These are phyloP conservation scores for Lichtheimia ornata DNA, from an alignment of 371 early-diverging fungal genomes.

Conservation along the genomic window DNA sequence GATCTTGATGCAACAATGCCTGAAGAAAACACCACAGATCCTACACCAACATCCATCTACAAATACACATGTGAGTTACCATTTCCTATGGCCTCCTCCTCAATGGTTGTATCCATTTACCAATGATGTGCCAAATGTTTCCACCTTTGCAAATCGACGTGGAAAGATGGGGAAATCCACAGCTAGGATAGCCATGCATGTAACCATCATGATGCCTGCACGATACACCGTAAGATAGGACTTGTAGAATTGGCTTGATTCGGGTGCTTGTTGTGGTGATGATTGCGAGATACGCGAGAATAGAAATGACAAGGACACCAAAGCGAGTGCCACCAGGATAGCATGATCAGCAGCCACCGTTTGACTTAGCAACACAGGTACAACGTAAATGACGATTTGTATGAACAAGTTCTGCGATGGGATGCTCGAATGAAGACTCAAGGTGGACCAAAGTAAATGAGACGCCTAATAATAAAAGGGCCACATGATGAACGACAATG, in stretches of 20 bases:
- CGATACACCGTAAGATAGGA: constrained; percentile 72
- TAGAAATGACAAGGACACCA: constrained; percentile 15
- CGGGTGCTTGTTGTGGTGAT: constrained; percentile 15
- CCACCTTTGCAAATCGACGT: constrained; percentile 88
- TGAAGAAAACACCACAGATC: constrained; percentile 80
- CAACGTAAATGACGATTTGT: constrained; percentile 34
- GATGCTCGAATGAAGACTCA: constrained; percentile 15
- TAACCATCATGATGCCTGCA: constrained; percentile 76
- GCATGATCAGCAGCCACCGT: constrained; percentile 41
- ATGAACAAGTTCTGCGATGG: constrained; percentile 17
- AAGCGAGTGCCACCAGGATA: constrained; percentile 23
- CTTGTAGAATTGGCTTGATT: constrained; percentile 20
- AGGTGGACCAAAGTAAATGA: constrained; percentile 26
- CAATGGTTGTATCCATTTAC: constrained; percentile 41
- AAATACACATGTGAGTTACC: not conserved
- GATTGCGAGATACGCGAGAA: not conserved
- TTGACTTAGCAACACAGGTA: constrained; percentile 28
- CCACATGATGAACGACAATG: constrained; percentile 5
- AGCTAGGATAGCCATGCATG: constrained; percentile 86
- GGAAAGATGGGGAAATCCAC: constrained; percentile 97
- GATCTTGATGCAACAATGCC: constrained; percentile 73
- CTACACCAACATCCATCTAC: constrained; percentile 90
- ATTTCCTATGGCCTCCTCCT: not conserved
- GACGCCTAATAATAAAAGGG: constrained; percentile 22
- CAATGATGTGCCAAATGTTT: constrained; percentile 90